Evolutionary conservation across 2,329 filamentous ascomycete genomes (phyloP), one percentile per base, ranked within the genome.

Genomic region (Didymella pinodella): DNA sequence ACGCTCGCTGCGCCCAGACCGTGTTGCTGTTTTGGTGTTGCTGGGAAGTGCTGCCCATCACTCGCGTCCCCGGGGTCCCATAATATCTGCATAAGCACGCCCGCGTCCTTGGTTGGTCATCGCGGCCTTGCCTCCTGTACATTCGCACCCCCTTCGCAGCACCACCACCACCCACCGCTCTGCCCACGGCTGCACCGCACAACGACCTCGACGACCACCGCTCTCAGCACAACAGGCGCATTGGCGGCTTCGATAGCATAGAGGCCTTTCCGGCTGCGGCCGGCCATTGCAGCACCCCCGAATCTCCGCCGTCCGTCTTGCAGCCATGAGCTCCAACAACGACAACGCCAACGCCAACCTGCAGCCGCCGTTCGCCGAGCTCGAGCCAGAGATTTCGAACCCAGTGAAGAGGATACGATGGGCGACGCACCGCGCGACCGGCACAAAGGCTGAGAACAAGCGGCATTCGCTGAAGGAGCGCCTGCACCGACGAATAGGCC

Each of bases 401-500:
- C 84, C 86, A 8, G 90, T 88, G 22, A 92, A 94, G 75, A 86
- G 93, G 74, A 88, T 95, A 77, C 86, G 95, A 87, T 98, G 95
- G 95, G 94, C 95, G 18, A 98, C 95, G n/a, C 91, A 93, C 72
- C 91, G 92, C 76, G 86, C 91, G 77, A 88, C 88, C 14, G 87
- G 91, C 70, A 86, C 88, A 73, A 91, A 88, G 75, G 92, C 90
- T 65, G 83, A 85, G 67, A 84, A 86, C 75, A 98, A 97, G 83
- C 88, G 95, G 63, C 81, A 89, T 57, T 95, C 91, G 45, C 88
- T 98, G 64, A 86, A 95, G 70, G 88, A 90, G 70, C 89, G 93
- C 68, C 82, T 88, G 63, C 86, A 91, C 75, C 88, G 86, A 72
- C 81, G 83, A 70, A 80, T 81, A 62, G 80, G 79, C 56, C 86